phyloP scores from a whole-genome alignment of 106 monocot species.

The Dioscorea dumetorum region DNA sequence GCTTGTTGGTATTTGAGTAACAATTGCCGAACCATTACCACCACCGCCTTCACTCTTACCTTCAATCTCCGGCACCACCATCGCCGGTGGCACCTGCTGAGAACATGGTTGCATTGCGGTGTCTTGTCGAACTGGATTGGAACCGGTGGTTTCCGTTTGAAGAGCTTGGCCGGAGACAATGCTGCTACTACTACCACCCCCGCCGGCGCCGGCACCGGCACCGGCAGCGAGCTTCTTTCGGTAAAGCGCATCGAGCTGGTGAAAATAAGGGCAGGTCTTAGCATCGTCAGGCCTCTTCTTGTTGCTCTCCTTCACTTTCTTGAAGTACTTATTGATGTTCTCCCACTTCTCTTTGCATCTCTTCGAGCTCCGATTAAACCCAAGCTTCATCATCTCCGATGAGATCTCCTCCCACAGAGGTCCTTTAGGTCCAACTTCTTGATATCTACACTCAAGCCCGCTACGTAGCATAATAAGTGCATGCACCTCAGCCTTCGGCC shows the following conservation, averaged over 20 bases:
- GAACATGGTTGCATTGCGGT: no score
- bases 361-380: conserved; percentile 61
- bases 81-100: background rate
- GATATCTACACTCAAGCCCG: conserved; percentile 47
- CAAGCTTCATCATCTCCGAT: conserved; percentile 47
- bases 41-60: background rate
- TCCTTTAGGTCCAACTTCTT: conserved; percentile 70
- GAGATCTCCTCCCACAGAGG: conserved; percentile 88
- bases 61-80: background rate
- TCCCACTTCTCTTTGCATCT: conserved; percentile 97
- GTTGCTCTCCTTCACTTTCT: conserved; percentile 91
- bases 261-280: conserved; percentile 91
- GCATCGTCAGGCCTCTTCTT: conserved; percentile 76
- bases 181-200: no score
- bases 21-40: no score
- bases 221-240: conserved; percentile 22
- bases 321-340: conserved; percentile 96
- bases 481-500: conserved; percentile 79
- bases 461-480: conserved; percentile 57
- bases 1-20: conserved; percentile 9
- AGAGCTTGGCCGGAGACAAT: no score
- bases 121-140: no score
- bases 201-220: no score
- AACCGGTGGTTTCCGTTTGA: background rate
- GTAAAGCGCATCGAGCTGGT: conserved; percentile 77